phyloP scores from a whole-genome alignment of 129 eudicot genomes.

The Helianthus annuus region DNA sequence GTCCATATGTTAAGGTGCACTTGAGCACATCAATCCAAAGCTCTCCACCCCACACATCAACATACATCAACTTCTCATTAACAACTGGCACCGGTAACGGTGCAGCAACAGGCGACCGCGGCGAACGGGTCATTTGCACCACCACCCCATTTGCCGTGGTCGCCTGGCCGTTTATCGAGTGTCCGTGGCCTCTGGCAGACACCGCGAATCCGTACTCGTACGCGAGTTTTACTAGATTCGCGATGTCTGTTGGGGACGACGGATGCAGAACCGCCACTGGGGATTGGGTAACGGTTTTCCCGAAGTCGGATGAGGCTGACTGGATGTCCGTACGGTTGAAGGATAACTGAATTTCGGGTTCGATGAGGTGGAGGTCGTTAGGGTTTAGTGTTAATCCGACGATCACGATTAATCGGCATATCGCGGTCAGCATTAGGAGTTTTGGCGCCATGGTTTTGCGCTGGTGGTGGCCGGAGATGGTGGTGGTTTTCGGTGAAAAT shows the following conservation, averaged over 20 bases:
- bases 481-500: background rate
- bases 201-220: slow-evolving; percentile 59
- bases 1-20: slow-evolving; percentile 45
- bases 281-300: slow-evolving; percentile 34
- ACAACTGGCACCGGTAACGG: slow-evolving; percentile 20
- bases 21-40: slow-evolving; percentile 52
- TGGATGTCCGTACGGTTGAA: slow-evolving; percentile 43
- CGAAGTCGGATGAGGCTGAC: slow-evolving; percentile 69
- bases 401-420: slow-evolving; percentile 58
- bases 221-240: slow-evolving; percentile 44
- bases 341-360: slow-evolving; percentile 39
- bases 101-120: background rate
- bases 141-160: slow-evolving; percentile 57
- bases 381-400: slow-evolving; percentile 69
- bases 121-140: slow-evolving; percentile 58
- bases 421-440: slow-evolving; percentile 42
- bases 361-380: slow-evolving; percentile 41
- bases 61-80: slow-evolving; percentile 46
- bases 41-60: slow-evolving; percentile 54
- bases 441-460: slow-evolving; percentile 42
- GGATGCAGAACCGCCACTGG: slow-evolving; percentile 74
- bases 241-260: slow-evolving; percentile 57
- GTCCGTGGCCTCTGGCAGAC: slow-evolving; percentile 95
- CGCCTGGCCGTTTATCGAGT: slow-evolving; percentile 90
- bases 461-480: background rate